phyloP scores from a whole-genome alignment of 345 rosid species.

The Nephelium lappaceum region DNA sequence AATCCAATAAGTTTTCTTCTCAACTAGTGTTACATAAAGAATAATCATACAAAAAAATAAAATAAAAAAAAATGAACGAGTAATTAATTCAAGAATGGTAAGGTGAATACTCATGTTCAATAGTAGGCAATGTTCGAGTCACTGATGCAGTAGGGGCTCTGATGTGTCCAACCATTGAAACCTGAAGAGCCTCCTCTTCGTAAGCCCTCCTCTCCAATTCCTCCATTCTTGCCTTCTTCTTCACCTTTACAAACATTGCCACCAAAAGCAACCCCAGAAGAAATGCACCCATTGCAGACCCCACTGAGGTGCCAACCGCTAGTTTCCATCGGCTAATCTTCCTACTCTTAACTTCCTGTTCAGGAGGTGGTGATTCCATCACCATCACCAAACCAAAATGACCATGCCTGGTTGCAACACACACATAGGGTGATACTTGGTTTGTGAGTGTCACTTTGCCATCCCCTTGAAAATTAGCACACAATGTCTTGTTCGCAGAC shows the following conservation, averaged over 20 bases:
- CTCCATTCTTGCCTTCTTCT: constrained; percentile 72
- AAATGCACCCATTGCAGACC: constrained; percentile 62
- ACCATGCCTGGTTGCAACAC: constrained; percentile 62
- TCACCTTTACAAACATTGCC: constrained; percentile 70
- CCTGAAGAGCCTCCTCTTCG: constrained; percentile 92
- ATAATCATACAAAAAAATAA: constrained; percentile 24
- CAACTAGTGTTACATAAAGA: constrained; percentile 41
- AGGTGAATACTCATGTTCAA: constrained; percentile 63
- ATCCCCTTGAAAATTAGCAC: constrained; percentile 69
- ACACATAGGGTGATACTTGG: constrained; percentile 55
- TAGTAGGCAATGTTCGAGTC: constrained; percentile 65
- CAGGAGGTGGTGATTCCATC: constrained; percentile 31
- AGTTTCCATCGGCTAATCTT: constrained; percentile 75
- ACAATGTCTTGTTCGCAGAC: constrained; percentile 49
- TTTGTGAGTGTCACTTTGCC: constrained; percentile 57
- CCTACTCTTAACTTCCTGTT: constrained; percentile 22
- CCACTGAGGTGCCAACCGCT: constrained; percentile 76
- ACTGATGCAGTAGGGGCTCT: constrained; percentile 72
- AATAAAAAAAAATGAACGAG: not conserved
- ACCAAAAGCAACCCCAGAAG: constrained; percentile 69
- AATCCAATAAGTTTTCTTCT: constrained; percentile 26
- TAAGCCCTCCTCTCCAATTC: constrained; percentile 89
- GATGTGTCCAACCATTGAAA: constrained; percentile 89
- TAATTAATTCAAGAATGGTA: constrained; percentile 35
- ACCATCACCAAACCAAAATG: constrained; percentile 80